Evolutionary conservation across 2,329 filamentous ascomycete genomes (phyloP), one percentile per base, ranked within the genome.

Genomic region (Akanthomyces dipterigenus): DNA sequence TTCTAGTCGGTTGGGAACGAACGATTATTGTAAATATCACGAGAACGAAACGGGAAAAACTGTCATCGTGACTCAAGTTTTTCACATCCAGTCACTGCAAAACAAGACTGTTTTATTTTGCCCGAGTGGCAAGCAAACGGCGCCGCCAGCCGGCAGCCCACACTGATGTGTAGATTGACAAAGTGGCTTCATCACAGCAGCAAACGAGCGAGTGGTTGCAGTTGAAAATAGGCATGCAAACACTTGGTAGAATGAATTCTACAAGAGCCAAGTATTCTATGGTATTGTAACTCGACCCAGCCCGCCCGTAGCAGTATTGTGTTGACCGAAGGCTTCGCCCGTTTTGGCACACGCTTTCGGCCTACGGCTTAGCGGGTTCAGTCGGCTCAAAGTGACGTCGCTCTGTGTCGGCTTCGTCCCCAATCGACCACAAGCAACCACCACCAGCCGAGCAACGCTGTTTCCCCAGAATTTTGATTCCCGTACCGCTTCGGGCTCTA

Each of bases 311-410:
- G 24, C 42, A 26, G 42, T 28, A 34, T 48, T 57, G 42, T 53
- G 49, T 20, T 40, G 26, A 54, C 42, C 40, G 40, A 38, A 46
- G 12, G 11, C n/a, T 45, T 20, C 9, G 50, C 34, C 34, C 20
- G 12, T 42, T 20, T 31, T 48, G 45, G 45, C 34, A 46, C 38
- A 54, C 43, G 38, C 45, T 51, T 56, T 20, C 45, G 22, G 45
- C 53, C 24, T 5, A n/a, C 60, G 60, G 60, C 54, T 62, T 56
- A 57, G 45, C 68, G 68, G 67, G 65, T 74, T 73, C 50, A 66
- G 64, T 74, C 73, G 73, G 73, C 73, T 73, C 70, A 73, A 48
- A 68, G 64, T 67, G 67, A 68, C 66, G 66, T 70, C 64, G 63
- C 42, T 61, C 55, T 46, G 62, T 34, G 58, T 60, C 64, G 62